Conservation (phyloP, 23 red algal species). For the Gracilariopsis chorda region DNA sequence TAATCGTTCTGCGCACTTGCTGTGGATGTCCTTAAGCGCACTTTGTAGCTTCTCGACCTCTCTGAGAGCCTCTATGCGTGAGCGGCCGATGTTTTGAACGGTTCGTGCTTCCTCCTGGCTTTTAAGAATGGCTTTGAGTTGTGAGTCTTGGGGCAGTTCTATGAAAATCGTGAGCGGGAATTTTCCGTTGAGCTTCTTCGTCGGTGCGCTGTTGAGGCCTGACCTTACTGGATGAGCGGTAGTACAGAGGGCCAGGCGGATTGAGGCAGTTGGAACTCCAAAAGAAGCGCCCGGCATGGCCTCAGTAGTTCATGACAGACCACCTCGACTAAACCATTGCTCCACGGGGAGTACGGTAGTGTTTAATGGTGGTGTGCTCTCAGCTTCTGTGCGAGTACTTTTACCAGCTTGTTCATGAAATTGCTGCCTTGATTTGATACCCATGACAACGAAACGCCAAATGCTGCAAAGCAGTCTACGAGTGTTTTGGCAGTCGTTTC, state of each 20-base stretch:
- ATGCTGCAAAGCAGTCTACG: background rate
- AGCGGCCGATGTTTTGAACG: background rate
- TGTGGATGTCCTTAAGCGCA: background rate
- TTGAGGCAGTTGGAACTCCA: background rate
- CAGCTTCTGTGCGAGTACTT: background rate
- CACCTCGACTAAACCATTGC: background rate
- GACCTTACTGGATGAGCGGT: background rate
- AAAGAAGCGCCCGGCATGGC: background rate
- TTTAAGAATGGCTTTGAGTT: background rate
- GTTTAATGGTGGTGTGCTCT: background rate
- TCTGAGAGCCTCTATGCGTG: background rate
- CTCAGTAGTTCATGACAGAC: background rate
- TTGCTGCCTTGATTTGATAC: background rate
- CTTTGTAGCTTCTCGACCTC: background rate
- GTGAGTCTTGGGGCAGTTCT: background rate
- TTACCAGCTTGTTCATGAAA: conserved; percentile 22
- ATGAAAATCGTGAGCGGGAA: background rate
- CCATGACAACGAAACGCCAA: background rate
- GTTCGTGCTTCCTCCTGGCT: too few species aligned
- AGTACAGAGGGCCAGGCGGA: background rate
- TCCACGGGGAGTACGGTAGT: background rate
- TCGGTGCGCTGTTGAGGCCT: background rate
- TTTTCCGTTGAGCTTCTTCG: background rate
- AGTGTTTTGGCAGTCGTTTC: background rate
- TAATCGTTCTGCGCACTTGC: too few species aligned